These are phyloP conservation scores for Alternaria gaisen DNA, from an alignment of 2,329 filamentous ascomycete genomes.

Conservation along the genomic window DNA sequence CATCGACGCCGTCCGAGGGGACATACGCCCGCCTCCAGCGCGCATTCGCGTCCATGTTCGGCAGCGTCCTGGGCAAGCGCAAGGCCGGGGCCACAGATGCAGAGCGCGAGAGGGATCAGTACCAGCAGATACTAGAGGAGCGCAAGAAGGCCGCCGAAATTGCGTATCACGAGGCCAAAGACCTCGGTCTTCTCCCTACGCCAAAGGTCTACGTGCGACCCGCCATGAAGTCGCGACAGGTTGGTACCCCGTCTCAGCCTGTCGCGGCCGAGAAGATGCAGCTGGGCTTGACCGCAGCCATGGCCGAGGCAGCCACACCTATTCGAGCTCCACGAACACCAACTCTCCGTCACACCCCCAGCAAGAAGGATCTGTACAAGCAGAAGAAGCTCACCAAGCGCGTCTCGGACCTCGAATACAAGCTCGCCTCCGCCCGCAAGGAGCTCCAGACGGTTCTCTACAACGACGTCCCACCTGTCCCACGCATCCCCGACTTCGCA, in stretches of 20 bases:
- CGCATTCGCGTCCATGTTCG: slow-evolving; percentile 36
- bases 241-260: slow-evolving; percentile 16
- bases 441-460: slow-evolving; percentile 61
- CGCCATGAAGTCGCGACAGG: slow-evolving; percentile 17
- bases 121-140: slow-evolving; percentile 29
- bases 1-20: slow-evolving; percentile 26
- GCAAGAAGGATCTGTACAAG: slow-evolving; percentile 65
- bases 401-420: slow-evolving; percentile 68
- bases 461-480: slow-evolving; percentile 54
- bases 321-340: slow-evolving; percentile 33
- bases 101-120: slow-evolving; percentile 25
- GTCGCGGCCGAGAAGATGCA: slow-evolving; percentile 11
- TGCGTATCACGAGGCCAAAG: slow-evolving; percentile 45
- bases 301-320: slow-evolving; percentile 18
- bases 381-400: slow-evolving; percentile 67
- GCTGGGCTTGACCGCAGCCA: slow-evolving; percentile 14
- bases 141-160: slow-evolving; percentile 42
- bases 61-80: slow-evolving; percentile 42
- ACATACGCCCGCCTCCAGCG: slow-evolving; percentile 42
- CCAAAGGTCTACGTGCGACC: slow-evolving; percentile 46
- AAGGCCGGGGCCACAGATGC: slow-evolving; percentile 38
- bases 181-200: slow-evolving; percentile 43
- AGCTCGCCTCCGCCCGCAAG: slow-evolving; percentile 63
- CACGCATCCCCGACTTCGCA: slow-evolving; percentile 46
- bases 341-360: slow-evolving; percentile 58